These are phyloP conservation scores for Xerocomus amazonicus DNA, from an alignment of 1,284 basidiomycete species.

Conservation along the genomic window DNA sequence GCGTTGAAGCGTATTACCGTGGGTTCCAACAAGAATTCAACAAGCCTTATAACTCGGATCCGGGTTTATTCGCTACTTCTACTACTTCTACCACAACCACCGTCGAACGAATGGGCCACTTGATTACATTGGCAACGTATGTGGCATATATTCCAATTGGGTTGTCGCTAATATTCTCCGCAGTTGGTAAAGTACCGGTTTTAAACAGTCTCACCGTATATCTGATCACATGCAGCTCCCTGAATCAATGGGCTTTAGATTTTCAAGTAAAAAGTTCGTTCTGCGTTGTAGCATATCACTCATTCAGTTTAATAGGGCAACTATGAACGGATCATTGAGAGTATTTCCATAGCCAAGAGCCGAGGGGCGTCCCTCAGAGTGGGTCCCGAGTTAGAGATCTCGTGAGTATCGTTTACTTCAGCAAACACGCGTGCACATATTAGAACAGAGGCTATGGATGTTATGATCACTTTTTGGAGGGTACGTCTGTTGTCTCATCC, in stretches of 20 bases:
- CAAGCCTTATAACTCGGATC: not conserved
- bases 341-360: conserved; percentile 85
- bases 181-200: conserved; percentile 41
- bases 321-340: conserved; percentile 84
- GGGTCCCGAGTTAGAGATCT: conserved; percentile 98
- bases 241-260: conserved; percentile 96
- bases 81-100: not conserved
- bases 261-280: conserved; percentile 59
- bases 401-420: conserved; percentile 48
- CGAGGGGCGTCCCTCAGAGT: conserved; percentile 90
- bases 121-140: conserved; percentile 78
- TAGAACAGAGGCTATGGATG: conserved; percentile 83
- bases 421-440: not conserved
- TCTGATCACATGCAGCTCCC: conserved; percentile 53
- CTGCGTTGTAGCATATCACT: not conserved
- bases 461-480: conserved; percentile 90
- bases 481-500: conserved; percentile 34
- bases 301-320: conserved; percentile 65
- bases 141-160: conserved; percentile 18
- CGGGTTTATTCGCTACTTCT: not conserved
- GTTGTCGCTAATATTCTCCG: conserved; percentile 5
- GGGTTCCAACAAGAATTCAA: not conserved
- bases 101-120: conserved; percentile 59
- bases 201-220: not conserved
- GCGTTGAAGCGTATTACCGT: too few species aligned